Base-by-base conservation (phyloP, 345 rosid genomes). In the Rhizophora mangle region DNA sequence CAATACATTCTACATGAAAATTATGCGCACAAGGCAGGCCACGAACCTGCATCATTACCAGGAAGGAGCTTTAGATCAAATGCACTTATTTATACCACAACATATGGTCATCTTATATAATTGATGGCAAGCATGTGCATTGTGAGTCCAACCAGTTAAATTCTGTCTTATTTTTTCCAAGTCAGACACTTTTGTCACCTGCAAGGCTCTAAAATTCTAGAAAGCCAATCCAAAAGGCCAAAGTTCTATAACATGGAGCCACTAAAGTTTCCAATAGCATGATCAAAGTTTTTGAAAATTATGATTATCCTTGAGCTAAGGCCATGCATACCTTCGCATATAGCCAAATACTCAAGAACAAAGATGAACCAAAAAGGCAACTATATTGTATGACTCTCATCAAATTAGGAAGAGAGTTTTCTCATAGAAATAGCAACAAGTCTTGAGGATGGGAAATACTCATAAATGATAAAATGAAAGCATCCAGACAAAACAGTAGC, bases 21-120 rank as follows among this genome's bases (percentile, higher is more conserved):
- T 96, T 96, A 75, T 96, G 99, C 31, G 99, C 98, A 75, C 99
- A 92, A 21, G 98, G 99, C 74, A 96, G 83, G 68, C 97, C 99
- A 55, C 98, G 94, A 69, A 96, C 99, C 99, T 96, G 90, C 79
- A 76, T 26, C 29, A 68, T 62, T 30, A 64, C 61, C 21, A 49
- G 62, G 26, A 47, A 67, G 66, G 63, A 65, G 72, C 64, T 64
- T 75, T 39, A 30, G 54, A 20, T 39, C n/a, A n/a, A 13, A 30
- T n/a, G 26, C 31, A 27, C 19, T 47, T 7, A 29, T 46, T n/a
- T 49, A 32, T 10, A 22, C 7, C 30, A 49, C 52, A 31, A 62
- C 18, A n/a, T 3, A 54, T n/a, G 34, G 27, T 51, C 6, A 5
- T n/a, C 43, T 49, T 56, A 26, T 15, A 56, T 16, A 21, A 21